Percentiles rank a stretch among this genome's conserved stretches.
phyloP scores from a whole-genome alignment of 2,329 filamentous ascomycete genomes.

The Diaporthe citrichinensis region DNA sequence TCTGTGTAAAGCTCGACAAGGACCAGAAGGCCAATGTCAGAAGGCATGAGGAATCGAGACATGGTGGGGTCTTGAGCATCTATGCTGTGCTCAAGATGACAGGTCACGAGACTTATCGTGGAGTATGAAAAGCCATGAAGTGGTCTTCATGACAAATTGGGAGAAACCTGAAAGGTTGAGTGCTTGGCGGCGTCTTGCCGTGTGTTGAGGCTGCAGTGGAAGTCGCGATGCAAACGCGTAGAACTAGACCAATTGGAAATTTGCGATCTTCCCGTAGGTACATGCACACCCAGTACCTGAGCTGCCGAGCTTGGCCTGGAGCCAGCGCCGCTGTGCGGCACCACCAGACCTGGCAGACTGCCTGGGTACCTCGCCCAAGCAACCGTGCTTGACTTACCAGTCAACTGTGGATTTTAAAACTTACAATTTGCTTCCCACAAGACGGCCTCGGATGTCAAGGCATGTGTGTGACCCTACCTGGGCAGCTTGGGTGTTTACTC shows the following conservation, averaged over 20 bases:
- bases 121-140: neutral
- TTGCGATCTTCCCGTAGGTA: neutral
- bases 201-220: conserved; percentile 1
- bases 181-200: neutral
- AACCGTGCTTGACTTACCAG: neutral
- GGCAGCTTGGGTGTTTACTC: neutral
- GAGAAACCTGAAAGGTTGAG: neutral
- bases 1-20: conserved; percentile 87
- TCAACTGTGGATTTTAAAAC: neutral
- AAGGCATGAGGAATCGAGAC: conserved; percentile 88
- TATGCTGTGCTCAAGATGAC: neutral
- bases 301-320: neutral
- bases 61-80: conserved; percentile 58
- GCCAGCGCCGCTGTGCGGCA: neutral
- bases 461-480: neutral
- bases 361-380: neutral
- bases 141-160: neutral
- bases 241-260: neutral
- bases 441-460: neutral
- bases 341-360: neutral
- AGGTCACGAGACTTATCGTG: neutral
- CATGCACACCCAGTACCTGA: neutral
- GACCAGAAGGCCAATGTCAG: conserved; percentile 85
- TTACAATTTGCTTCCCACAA: neutral
- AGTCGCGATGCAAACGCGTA: conserved; percentile 32